Evolutionary conservation across 768 basidiomycete species (phyloP).

Genomic region (Wakefieldia striispora): DNA sequence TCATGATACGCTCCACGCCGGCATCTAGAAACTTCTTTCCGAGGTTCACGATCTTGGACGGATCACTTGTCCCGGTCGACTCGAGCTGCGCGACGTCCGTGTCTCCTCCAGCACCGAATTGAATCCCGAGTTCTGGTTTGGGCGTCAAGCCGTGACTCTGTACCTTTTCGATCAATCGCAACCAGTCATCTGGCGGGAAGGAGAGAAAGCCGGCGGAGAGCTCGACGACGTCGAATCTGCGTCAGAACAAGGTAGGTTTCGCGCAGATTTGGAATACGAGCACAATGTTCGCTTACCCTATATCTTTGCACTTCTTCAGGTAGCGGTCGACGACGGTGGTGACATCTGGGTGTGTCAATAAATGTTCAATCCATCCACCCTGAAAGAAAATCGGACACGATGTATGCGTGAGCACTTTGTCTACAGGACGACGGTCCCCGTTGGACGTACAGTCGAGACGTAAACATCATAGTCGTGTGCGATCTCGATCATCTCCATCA

Average conservation of each 20-base stretch:
- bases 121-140: slow-evolving; percentile 46
- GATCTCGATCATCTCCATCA: slow-evolving; percentile 38
- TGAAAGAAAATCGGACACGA: not conserved
- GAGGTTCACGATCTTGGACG: slow-evolving; percentile 33
- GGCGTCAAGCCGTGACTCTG: slow-evolving; percentile 39
- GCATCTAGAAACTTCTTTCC: slow-evolving; percentile 41
- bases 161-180: slow-evolving; percentile 38
- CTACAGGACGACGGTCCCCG: not conserved
- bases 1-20: slow-evolving; percentile 45
- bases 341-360: slow-evolving; percentile 8
- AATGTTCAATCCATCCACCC: slow-evolving; percentile 17
- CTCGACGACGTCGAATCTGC: slow-evolving; percentile 44
- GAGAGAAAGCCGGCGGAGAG: slow-evolving; percentile 45
- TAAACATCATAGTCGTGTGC: slow-evolving; percentile 40
- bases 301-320: slow-evolving; percentile 12
- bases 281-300: slow-evolving; percentile 2
- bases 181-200: slow-evolving; percentile 45
- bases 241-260: not conserved
- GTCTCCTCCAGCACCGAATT: slow-evolving; percentile 46
- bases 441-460: slow-evolving; percentile 41
- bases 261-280: too few species aligned
- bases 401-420: not conserved
- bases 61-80: slow-evolving; percentile 32
- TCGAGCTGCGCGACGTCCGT: slow-evolving; percentile 38
- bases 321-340: slow-evolving; percentile 11